Conservation (phyloP, 208 protist genomes). For the Trypanosoma theileri region DNA sequence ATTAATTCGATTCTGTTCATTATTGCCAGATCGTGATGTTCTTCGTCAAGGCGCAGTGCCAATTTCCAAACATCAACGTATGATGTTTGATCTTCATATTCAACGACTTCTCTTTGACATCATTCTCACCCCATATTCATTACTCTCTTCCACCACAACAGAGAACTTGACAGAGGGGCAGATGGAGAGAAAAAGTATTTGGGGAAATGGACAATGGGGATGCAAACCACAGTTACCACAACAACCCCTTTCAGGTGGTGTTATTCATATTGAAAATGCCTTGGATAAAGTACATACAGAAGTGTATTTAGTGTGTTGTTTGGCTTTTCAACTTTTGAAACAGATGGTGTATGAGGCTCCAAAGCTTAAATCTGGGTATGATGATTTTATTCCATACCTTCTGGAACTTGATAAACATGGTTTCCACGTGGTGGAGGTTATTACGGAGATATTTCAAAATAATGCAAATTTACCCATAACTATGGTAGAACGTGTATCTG, state of each 20-base stretch:
- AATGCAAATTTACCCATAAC: slow-evolving; percentile 42
- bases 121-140: slow-evolving; percentile 57
- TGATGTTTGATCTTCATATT: slow-evolving; percentile 68
- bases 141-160: slow-evolving; percentile 8
- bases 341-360: slow-evolving; percentile 47
- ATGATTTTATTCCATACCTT: slow-evolving; percentile 53
- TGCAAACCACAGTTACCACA: slow-evolving; percentile 22
- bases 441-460: slow-evolving; percentile 69
- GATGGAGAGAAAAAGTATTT: neutral
- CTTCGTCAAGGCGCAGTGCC: slow-evolving; percentile 56
- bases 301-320: slow-evolving; percentile 55
- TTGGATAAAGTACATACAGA: slow-evolving; percentile 44
- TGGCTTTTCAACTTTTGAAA: slow-evolving; percentile 61
- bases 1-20: slow-evolving; percentile 70
- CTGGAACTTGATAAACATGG: slow-evolving; percentile 49
- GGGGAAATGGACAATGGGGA: slow-evolving; percentile 9
- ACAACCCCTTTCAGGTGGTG: slow-evolving; percentile 34
- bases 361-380: slow-evolving; percentile 40
- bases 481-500: slow-evolving; percentile 37
- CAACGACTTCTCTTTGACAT: slow-evolving; percentile 77
- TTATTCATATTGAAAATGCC: slow-evolving; percentile 37
- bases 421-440: slow-evolving; percentile 55
- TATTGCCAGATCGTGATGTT: slow-evolving; percentile 42
- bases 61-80: slow-evolving; percentile 53
- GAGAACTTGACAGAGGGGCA: neutral